A percentile compares a stretch with the other conserved stretches of the same genome.
Conservation (phyloP, 352 stramenopile genomes). For the Aphanomyces invadans region DNA sequence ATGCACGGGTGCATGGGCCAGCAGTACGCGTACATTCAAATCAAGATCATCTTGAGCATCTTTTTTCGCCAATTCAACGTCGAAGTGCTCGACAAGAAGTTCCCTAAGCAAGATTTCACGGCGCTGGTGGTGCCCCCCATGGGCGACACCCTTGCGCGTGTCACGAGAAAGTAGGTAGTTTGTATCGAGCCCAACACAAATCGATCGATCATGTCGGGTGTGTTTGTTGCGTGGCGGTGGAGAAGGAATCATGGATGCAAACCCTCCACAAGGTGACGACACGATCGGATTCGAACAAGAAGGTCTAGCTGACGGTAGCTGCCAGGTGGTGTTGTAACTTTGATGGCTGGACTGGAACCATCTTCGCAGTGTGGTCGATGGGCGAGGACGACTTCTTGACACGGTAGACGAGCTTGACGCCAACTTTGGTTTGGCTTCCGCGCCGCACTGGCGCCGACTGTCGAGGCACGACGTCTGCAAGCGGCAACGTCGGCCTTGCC, state of each 20-base stretch:
- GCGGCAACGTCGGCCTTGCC: too few species aligned
- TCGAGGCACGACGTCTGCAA: background rate
- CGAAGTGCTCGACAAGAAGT: slow-evolving; percentile 47
- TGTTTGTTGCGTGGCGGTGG: too few species aligned
- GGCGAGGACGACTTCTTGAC: too few species aligned
- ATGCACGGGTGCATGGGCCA: slow-evolving; percentile 92
- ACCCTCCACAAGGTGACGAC: too few species aligned
- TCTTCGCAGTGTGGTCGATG: too few species aligned
- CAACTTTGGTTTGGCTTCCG: background rate
- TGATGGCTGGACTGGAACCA: too few species aligned
- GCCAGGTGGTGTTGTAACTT: too few species aligned
- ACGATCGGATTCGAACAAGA: too few species aligned
- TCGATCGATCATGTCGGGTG: too few species aligned
- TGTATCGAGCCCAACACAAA: too few species aligned
- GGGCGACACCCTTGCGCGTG: slow-evolving; percentile 29
- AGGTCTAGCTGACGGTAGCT: too few species aligned
- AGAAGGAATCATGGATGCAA: too few species aligned
- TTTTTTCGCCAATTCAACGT: slow-evolving; percentile 87
- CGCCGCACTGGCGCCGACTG: background rate
- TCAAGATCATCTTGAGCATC: slow-evolving; percentile 89
- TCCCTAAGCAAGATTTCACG: slow-evolving; percentile 84
- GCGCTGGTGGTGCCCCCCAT: slow-evolving; percentile 90
- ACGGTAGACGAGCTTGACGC: background rate
- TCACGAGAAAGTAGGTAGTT: slow-evolving; percentile 13
- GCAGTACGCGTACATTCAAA: slow-evolving; percentile 89